These are phyloP conservation scores for thale cress (Arabidopsis thaliana) DNA, from an alignment of 345 rosid genomes.

Conservation along the genomic window DNA sequence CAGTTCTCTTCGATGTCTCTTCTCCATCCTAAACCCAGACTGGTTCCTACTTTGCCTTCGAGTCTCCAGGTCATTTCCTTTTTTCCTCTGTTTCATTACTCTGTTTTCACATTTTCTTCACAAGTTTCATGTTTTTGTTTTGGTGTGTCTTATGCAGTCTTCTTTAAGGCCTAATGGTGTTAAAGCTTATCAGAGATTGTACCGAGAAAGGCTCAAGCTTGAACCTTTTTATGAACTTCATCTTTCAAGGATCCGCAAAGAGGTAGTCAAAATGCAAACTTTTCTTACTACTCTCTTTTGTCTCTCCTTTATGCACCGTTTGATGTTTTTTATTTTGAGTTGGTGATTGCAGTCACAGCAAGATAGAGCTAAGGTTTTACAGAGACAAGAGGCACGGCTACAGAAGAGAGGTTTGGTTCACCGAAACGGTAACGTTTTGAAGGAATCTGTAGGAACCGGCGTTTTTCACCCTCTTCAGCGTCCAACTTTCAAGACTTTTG, in stretches of 20 bases:
- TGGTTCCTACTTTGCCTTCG: neutral
- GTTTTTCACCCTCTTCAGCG: slow-evolving; percentile 37
- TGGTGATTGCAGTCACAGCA: neutral
- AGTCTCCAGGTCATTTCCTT: slow-evolving; percentile 7
- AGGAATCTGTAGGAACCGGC: slow-evolving; percentile 32
- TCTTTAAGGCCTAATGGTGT: neutral
- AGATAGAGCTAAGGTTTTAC: slow-evolving; percentile 8
- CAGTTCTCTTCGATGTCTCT: slow-evolving; percentile 26
- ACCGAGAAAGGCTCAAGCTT: neutral
- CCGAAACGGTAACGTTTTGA: slow-evolving; percentile 19
- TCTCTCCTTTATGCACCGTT: neutral
- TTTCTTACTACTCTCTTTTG: neutral
- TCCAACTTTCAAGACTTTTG: neutral
- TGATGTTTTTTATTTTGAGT: neutral
- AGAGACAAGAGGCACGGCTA: slow-evolving; percentile 16
- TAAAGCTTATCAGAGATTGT: neutral
- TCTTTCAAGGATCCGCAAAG: slow-evolving; percentile 14
- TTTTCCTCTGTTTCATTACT: neutral
- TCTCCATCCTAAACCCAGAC: slow-evolving; percentile 4
- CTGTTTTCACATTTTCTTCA: neutral
- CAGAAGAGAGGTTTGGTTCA: slow-evolving; percentile 13
- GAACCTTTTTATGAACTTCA: slow-evolving; percentile 11
- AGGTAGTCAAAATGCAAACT: slow-evolving; percentile 10
- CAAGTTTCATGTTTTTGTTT: neutral
- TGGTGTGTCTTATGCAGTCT: slow-evolving; percentile 7